Evolutionary conservation across 495 filamentous ascomycete genomes (phyloP).

Genomic region (Oidiodendron maius): DNA sequence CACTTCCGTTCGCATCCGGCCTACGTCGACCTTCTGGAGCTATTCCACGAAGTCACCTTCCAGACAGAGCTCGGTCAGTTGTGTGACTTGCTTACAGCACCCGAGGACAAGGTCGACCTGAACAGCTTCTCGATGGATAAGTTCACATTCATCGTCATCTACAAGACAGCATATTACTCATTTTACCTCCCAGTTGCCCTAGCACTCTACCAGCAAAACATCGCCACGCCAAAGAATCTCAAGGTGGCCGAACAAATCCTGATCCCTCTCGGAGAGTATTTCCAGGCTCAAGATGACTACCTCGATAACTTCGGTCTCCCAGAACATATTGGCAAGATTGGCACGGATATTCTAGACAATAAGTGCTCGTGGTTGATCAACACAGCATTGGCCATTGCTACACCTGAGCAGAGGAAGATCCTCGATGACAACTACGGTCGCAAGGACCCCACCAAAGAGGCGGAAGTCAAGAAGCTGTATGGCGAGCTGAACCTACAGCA

Average conservation of each 20-base stretch:
- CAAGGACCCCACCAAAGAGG: slow-evolving; percentile 77
- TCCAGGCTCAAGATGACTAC: slow-evolving; percentile 98
- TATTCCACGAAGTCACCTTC: slow-evolving; percentile 91
- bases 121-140: slow-evolving; percentile 91
- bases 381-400: slow-evolving; percentile 75
- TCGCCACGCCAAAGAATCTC: slow-evolving; percentile 79
- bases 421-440: slow-evolving; percentile 83
- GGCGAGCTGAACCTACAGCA: slow-evolving; percentile 75
- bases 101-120: slow-evolving; percentile 85
- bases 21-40: slow-evolving; percentile 86
- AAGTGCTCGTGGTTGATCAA: slow-evolving; percentile 98
- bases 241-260: slow-evolving; percentile 83
- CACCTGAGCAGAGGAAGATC: slow-evolving; percentile 72
- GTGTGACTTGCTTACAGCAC: slow-evolving; percentile 91
- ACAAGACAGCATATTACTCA: slow-evolving; percentile 98
- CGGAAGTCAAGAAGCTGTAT: slow-evolving; percentile 80
- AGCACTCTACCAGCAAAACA: slow-evolving; percentile 71
- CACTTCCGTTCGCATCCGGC: slow-evolving; percentile 77
- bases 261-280: slow-evolving; percentile 98
- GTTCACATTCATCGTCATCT: slow-evolving; percentile 97
- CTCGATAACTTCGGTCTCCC: slow-evolving; percentile 95
- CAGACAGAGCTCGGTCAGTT: slow-evolving; percentile 93
- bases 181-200: slow-evolving; percentile 98
- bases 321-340: slow-evolving; percentile 90
- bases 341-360: slow-evolving; percentile 98